phyloP scores from a whole-genome alignment of 164 flowering plant genomes.

The grape (Vitis vinifera) region DNA sequence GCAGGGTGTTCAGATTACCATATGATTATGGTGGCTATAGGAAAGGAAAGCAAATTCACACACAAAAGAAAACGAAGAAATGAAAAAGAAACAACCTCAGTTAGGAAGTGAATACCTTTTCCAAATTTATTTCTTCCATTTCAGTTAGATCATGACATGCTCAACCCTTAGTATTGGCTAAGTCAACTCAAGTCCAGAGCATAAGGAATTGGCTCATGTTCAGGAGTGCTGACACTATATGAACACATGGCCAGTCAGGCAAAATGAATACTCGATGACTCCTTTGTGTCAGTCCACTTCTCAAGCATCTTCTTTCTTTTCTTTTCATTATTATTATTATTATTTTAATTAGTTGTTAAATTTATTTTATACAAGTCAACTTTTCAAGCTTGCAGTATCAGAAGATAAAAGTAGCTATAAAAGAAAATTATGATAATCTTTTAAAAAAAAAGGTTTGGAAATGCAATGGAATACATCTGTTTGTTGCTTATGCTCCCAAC shows the following conservation, averaged over 20 bases:
- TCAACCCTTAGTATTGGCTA: neutral
- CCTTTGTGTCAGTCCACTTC: no score
- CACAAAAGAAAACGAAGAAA: neutral
- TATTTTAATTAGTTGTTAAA: no score
- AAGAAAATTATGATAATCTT: neutral
- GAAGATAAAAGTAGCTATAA: neutral
- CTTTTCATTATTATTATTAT: no score
- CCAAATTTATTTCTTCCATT: neutral
- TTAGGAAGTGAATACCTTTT: neutral
- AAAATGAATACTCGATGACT: no score
- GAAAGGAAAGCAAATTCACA: no score
- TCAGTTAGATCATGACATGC: no score
- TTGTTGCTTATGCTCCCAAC: constrained; percentile 7
- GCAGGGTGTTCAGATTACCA: neutral
- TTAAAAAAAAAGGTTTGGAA: neutral
- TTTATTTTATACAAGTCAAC: no score
- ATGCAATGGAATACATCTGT: neutral
- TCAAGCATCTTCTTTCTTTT: no score
- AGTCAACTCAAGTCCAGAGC: neutral
- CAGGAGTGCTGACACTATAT: neutral
- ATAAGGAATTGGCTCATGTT: neutral
- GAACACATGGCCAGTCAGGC: neutral
- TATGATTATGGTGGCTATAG: no score
- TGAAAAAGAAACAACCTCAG: neutral
- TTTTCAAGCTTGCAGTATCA: no score